Base-by-base conservation (phyloP, 345 rosid genomes). In the Gynandropsis gynandra region DNA sequence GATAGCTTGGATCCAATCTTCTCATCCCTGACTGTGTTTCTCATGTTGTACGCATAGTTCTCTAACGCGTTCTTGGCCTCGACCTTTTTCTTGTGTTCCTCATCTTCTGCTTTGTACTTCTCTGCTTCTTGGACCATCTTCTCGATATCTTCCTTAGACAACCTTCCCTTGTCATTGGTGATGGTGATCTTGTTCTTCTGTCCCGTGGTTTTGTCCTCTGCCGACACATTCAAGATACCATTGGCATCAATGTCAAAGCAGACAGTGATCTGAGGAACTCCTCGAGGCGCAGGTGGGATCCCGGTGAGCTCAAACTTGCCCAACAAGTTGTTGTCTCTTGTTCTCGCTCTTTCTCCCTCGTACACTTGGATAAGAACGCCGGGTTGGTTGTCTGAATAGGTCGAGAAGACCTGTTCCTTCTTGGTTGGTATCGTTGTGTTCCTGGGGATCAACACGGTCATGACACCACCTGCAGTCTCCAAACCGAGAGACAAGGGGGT, bases 121-220 rank as follows among this genome's bases (percentile, higher is more conserved):
- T 78, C 83, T 0, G 83, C 80, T 38, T 78, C 83, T 50, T 74
- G 72, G 1, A 78, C 83, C 83, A 78, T 78, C 70, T 74, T 74
- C 69, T 78, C 79, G 1, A 77, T 74, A 42, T 77, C 82, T 7
- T 77, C 82, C 69, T 77, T 77, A 1, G 79, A 74, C 54, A 74
- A 58, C 21, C 83, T 61, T 45, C 82, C 82, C 70, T 77, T 77
- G 45, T 77, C 82, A 1, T 77, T 77, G 51, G 83, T 72, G 47
- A 78, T 74, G 7, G 83, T 74, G 59, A 78, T 74, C 70, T 78
- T 74, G 63, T 78, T 78, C 77, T 78, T 78, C 56, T 78, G 80
- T 9, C 83, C 80, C 0, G 83, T 78, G 9, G 80, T 74, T 65
- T 74, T 74, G 50, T 74, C 83, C 51, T 74, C 83, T 0, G 83